Evolutionary conservation across 2,329 filamentous ascomycete genomes (phyloP).

Genomic region (Penicillium griseofulvum): DNA sequence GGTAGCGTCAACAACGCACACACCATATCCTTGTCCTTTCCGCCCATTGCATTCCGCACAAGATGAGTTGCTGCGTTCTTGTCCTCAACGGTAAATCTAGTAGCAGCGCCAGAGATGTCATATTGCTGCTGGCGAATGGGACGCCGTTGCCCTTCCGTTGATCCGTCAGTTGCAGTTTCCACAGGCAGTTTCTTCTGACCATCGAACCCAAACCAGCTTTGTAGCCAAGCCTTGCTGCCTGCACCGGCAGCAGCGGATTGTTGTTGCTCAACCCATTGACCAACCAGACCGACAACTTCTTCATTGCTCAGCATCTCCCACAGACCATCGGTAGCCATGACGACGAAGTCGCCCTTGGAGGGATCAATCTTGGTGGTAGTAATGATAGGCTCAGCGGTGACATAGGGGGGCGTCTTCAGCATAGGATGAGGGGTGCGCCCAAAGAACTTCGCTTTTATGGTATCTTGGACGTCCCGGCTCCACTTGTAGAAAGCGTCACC

Average conservation of each 20-base stretch:
- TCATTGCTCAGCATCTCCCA: conserved; percentile 99
- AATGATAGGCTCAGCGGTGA: conserved; percentile 91
- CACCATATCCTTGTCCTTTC: conserved; percentile 89
- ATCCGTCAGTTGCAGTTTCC: conserved; percentile 57
- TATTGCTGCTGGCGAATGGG: conserved; percentile 90
- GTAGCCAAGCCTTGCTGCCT: conserved; percentile 61
- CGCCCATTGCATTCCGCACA: conserved; percentile 89
- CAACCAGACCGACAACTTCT: conserved; percentile 93
- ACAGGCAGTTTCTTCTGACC: conserved; percentile 65
- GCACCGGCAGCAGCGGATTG: conserved; percentile 29
- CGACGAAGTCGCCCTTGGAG: conserved; percentile 87
- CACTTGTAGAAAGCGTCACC: conserved; percentile 98
- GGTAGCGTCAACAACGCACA: conserved; percentile 88
- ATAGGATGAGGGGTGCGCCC: conserved; percentile 72
- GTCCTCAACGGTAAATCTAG: conserved; percentile 90
- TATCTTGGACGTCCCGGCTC: conserved; percentile 78
- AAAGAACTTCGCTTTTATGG: conserved; percentile 83
- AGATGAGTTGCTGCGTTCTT: conserved; percentile 96
- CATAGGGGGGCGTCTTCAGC: conserved; percentile 89
- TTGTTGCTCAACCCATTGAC: conserved; percentile 91
- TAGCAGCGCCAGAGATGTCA: conserved; percentile 67
- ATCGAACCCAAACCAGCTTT: conserved; percentile 63
- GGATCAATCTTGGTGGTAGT: conserved; percentile 91
- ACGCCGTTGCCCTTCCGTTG: conserved; percentile 66
- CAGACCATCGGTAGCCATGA: conserved; percentile 92